Evolutionary conservation across 768 basidiomycete genomes (phyloP), one percentile per base, ranked within the genome.

Genomic region (Suillus discolor): DNA sequence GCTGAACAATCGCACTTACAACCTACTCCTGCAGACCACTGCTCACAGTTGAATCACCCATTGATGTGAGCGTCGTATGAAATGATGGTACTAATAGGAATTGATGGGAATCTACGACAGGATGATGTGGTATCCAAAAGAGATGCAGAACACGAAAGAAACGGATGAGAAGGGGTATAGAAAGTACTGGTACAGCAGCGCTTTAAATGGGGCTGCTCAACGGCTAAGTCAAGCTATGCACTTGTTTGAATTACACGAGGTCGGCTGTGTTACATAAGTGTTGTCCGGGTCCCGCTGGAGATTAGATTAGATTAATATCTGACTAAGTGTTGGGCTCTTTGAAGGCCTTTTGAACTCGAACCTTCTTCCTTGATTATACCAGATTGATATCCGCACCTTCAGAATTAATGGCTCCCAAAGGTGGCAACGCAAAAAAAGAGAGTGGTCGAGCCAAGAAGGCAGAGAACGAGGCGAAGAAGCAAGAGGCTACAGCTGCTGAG

Each of bases 381-480:
- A 8, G 18, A 34, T 55, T 36, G 6, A 55, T 34, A 55, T 36
- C 54, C 6, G 1, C 47, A 18, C 20, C 18, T 42, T 41, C 38
- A 45, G 23, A 2, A 45, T n/a, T n/a, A n/a, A 96, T 96, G 96
- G 79, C 96, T 57, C 95, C 96, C 1, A 94, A 93, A 77, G 92
- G 89, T 67, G 87, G 84, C 70, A 97, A 95, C 82, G 83, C 93
- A 65, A 97, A 97, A 88, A 97, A 97, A 76, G 96, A 97, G 77
- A 79, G 87, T 51, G 95, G 96, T 5, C 79, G 92, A 62, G 91
- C 95, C 1, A 96, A 94, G 80, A 97, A 97, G 77, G 93, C 93
- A 31, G 92, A 96, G 73, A 96, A 94, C 74, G 93, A 94, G 74
- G 82, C 85, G 11, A 93, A 90, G 82, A 96, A 95, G 78, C 84